These are phyloP conservation scores for Lagenidium giganteum DNA, from an alignment of 352 stramenopile species.

Conservation along the genomic window DNA sequence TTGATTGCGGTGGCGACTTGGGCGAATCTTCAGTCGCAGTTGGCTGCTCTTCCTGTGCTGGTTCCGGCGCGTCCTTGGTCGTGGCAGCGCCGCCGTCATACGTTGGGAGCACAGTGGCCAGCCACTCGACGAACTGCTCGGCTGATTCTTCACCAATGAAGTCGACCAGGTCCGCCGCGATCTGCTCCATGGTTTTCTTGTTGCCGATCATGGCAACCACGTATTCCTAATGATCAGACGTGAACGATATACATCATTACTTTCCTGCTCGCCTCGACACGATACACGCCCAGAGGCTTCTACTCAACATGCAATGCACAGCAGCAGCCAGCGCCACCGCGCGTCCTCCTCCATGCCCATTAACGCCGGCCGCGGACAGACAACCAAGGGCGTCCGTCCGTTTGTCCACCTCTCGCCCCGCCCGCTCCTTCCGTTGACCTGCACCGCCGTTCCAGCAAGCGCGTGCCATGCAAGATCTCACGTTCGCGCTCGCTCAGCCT, in stretches of 20 bases:
- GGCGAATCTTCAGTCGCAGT: slow-evolving; percentile 10
- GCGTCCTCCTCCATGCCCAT: no score
- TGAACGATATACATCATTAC: slow-evolving; percentile 14
- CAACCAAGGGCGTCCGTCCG: no score
- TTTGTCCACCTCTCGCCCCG: no score
- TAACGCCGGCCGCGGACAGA: no score
- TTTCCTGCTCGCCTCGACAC: slow-evolving; percentile 3
- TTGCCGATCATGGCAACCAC: slow-evolving; percentile 84
- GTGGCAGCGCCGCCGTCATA: slow-evolving; percentile 29
- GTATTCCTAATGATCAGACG: slow-evolving; percentile 85
- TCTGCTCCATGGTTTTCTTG: slow-evolving; percentile 84
- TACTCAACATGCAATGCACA: no score
- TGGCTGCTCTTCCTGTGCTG: not conserved
- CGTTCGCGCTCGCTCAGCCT: no score
- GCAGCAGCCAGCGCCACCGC: no score
- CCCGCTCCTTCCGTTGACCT: no score
- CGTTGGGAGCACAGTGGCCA: slow-evolving; percentile 44
- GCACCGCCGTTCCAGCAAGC: no score
- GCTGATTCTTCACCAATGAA: slow-evolving; percentile 81
- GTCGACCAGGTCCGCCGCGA: slow-evolving; percentile 74
- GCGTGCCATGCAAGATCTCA: no score
- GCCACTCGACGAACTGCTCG: slow-evolving; percentile 67
- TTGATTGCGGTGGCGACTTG: slow-evolving; percentile 3
- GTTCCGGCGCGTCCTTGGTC: slow-evolving; percentile 5
- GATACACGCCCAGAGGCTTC: no score